Conservation (phyloP, 129 eudicot genomes). For the Mikania micrantha region DNA sequence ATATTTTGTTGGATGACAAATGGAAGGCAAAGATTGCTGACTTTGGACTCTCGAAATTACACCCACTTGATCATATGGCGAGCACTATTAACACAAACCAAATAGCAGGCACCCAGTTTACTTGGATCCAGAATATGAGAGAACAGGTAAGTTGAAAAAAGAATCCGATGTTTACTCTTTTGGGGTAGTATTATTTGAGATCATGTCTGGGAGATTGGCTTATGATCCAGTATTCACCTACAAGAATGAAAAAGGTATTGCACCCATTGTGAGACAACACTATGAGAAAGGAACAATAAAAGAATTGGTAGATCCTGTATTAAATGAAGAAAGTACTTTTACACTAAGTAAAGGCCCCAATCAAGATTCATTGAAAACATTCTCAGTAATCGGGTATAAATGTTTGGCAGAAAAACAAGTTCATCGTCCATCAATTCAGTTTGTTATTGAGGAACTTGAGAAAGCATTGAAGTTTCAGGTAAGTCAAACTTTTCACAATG, state of each 20-base stretch:
- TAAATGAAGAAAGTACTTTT: background rate
- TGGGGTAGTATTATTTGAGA: background rate
- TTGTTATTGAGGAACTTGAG: background rate
- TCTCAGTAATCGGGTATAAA: background rate
- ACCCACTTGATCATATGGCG: background rate
- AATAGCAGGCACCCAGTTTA: background rate
- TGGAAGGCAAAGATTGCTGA: background rate
- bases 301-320: background rate
- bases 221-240: background rate
- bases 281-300: background rate
- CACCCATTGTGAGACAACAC: background rate
- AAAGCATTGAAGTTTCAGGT: conserved; percentile 1
- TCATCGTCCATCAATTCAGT: background rate
- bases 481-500: background rate
- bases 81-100: background rate
- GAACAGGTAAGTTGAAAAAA: background rate
- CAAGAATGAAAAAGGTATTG: background rate
- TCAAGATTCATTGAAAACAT: background rate
- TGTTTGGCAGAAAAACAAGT: conserved; percentile 6
- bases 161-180: background rate
- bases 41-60: background rate
- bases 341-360: background rate
- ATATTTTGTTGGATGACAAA: background rate
- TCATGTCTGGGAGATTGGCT: background rate
- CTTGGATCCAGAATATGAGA: background rate